Base-by-base conservation (phyloP, 2,329 filamentous ascomycete species). In the Aureobasidium lini region DNA sequence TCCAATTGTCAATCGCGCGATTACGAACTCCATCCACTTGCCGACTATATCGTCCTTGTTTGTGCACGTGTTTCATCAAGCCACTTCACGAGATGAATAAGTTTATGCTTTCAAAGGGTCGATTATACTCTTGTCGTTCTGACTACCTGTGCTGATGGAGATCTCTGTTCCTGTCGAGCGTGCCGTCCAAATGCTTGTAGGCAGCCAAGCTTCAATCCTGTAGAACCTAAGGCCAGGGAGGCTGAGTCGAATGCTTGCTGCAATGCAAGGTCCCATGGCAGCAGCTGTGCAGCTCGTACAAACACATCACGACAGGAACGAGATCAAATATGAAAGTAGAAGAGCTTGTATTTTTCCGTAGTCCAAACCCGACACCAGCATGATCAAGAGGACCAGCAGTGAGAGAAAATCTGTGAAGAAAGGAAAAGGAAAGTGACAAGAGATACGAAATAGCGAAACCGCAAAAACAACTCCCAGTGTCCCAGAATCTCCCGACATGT, bases 371-470 rank as follows among this genome's bases (percentile, higher is more conserved):
- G 36, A 52, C 36, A 40, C 36, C 28, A 52, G 48, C 48, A 52
- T 52, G 48, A 40, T 52, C 48, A 11, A 40, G 6, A 16, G 8
- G 48, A 52, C 48, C 48, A 54, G 50, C 37, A 23, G 50, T 29
- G 29, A 43, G 39, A 42, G 50, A 54, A 32, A 54, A 42, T 43
- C 29, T 23, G 50, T 32, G 43, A 28, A 37, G n/a, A 39, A 34
- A 36, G 34, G 28, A 48, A 57, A 10, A 40, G 34, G 48, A 48
- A 40, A 18, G 16, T 40, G 48, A 56, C 39, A 46, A 34, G 54
- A 57, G 43, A 57, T 57, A 57, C 54, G 54, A 57, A 57, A 57
- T 42, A 57, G 54, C 42, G 43, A 57, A 57, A 48, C 34, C 37
- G 43, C 43, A 48, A 57, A 31, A 40, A 57, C 42, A 47, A 57